Percentiles rank a stretch among this genome's conserved stretches.
Evolutionary conservation across 2,329 filamentous ascomycete species (phyloP).

Genomic region (Sarocladium kiliense): DNA sequence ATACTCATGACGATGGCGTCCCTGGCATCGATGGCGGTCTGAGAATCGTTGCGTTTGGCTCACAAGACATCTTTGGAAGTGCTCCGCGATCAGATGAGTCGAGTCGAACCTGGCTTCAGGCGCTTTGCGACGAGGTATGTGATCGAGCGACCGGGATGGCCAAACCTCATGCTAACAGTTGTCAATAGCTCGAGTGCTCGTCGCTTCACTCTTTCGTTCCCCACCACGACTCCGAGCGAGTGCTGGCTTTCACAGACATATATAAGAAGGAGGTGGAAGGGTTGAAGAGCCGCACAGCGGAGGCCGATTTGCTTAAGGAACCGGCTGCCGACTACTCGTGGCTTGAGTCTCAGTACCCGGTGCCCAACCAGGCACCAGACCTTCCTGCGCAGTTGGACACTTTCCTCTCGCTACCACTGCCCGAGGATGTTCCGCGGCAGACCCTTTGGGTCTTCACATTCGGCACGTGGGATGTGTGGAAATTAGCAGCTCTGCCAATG

Average conservation of each 20-base stretch:
- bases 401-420: slow-evolving; percentile 37
- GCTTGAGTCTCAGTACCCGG: slow-evolving; percentile 36
- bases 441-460: slow-evolving; percentile 49
- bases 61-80: slow-evolving; percentile 40
- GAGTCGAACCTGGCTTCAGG: slow-evolving; percentile 39
- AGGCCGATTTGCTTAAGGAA: slow-evolving; percentile 23
- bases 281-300: slow-evolving; percentile 26
- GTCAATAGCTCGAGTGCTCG: slow-evolving; percentile 39
- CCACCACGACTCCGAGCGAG: slow-evolving; percentile 34
- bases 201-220: slow-evolving; percentile 43
- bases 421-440: slow-evolving; percentile 31
- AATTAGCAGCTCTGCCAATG: slow-evolving; percentile 41
- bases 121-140: slow-evolving; percentile 42
- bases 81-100: slow-evolving; percentile 20
- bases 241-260: slow-evolving; percentile 46
- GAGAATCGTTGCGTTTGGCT: slow-evolving; percentile 47
- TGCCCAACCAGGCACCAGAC: slow-evolving; percentile 32
- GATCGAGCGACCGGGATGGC: neutral
- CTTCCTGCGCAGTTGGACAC: slow-evolving; percentile 36
- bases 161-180: neutral
- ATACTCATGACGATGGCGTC: slow-evolving; percentile 17
- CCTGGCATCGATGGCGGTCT: slow-evolving; percentile 21
- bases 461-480: slow-evolving; percentile 52
- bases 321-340: slow-evolving; percentile 40
- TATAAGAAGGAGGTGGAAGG: slow-evolving; percentile 40